phyloP scores from a whole-genome alignment of 305 asterid species.

The Solanum hybrid region DNA sequence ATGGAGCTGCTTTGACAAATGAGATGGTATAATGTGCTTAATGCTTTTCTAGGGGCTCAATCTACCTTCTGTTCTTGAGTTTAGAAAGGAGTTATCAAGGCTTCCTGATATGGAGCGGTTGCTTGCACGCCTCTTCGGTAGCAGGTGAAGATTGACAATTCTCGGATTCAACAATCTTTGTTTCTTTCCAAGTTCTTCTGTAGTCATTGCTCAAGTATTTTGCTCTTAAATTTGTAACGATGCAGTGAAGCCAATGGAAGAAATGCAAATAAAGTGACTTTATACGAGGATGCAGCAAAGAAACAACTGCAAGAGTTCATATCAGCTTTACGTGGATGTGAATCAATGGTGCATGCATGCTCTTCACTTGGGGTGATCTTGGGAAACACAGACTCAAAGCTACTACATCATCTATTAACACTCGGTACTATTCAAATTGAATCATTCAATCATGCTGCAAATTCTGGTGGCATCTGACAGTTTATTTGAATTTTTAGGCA shows the following conservation, averaged over 20 bases:
- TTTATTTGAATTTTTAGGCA: slow-evolving; percentile 34
- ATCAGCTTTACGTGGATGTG: slow-evolving; percentile 87
- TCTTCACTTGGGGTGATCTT: slow-evolving; percentile 49
- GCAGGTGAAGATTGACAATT: slow-evolving; percentile 48
- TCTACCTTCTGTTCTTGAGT: slow-evolving; percentile 55
- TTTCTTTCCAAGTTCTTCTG: slow-evolving; percentile 1
- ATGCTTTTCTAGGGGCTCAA: slow-evolving; percentile 48
- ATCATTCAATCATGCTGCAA: neutral
- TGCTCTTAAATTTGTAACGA: slow-evolving; percentile 15
- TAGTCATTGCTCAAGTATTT: slow-evolving; percentile 6
- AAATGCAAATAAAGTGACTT: slow-evolving; percentile 77
- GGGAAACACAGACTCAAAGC: slow-evolving; percentile 50
- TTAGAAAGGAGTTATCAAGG: slow-evolving; percentile 73
- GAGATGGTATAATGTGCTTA: neutral
- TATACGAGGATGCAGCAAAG: slow-evolving; percentile 89
- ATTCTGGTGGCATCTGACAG: slow-evolving; percentile 20
- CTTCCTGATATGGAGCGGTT: slow-evolving; percentile 95
- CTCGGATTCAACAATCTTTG: neutral
- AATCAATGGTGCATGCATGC: slow-evolving; percentile 59
- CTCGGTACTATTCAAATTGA: slow-evolving; percentile 45
- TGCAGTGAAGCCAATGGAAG: slow-evolving; percentile 90
- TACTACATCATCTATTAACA: slow-evolving; percentile 54
- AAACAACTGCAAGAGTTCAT: slow-evolving; percentile 89
- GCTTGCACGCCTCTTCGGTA: slow-evolving; percentile 80
- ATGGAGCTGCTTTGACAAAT: neutral